Evolutionary conservation across 352 stramenopile genomes (phyloP), one percentile per base, ranked within the genome.

Genomic region (Globisporangium cylindrosporum): DNA sequence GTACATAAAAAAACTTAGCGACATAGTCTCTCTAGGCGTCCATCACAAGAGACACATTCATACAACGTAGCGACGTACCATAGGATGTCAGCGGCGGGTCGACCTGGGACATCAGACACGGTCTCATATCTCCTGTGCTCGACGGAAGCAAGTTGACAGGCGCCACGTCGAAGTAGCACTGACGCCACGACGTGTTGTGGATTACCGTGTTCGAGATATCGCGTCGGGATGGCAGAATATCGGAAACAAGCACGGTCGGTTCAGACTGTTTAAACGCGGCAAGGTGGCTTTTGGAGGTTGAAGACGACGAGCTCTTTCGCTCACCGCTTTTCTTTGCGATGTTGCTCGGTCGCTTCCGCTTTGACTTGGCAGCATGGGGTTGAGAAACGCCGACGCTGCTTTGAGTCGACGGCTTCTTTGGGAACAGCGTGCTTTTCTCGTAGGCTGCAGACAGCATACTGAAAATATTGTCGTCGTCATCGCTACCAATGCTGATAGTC

Each of bases 171-270:
- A 88, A 77, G 56, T 62, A 78, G 36, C 82, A 73, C 24, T 72
- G 77, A 53, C 80, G 69, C 80, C 80, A 88, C 38, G 73, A 67
- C 10, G 78, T 85, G 27, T 62, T 71, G 62, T 84, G 78, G 62
- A 88, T 75, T 15, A 86, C 76, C n/a, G 80, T 80, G 66, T 78
- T 64, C 20, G 48, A 62, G 36, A 74, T 68, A 63, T 71, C 71
- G 48, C 78, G 82, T 15, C 48, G 66, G 14, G 65, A 62, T 18
- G 53, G 7, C 22, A 86, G 66, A 20, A 69, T 83, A 46, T 81
- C 74, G 3, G 74, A 76, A 9, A 81, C 55, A 48, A 71, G 22
- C 59, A 38, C n/a, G 15, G 59, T 56, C 67, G 38, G 53, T 34
- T 53, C 64, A 5, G 60, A 25, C 62, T 62, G 56, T 66, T 81